phyloP scores from a whole-genome alignment of 148 eudicot genomes.

The Arctostaphylos glauca region DNA sequence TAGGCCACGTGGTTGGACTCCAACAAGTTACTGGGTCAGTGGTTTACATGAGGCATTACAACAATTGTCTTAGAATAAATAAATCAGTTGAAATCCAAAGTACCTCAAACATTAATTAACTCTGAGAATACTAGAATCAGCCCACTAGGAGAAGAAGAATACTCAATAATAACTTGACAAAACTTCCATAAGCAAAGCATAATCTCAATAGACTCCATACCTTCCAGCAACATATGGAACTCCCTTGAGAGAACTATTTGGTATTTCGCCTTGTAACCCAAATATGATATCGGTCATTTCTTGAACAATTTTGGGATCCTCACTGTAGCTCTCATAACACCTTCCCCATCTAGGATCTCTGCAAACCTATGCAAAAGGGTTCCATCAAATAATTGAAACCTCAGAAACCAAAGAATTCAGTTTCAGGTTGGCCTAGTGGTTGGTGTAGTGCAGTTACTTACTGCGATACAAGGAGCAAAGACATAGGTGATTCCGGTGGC shows the following conservation, averaged over 20 bases:
- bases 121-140: background rate
- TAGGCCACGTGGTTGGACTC: no score
- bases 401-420: background rate
- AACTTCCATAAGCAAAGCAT: background rate
- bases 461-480: slow-evolving; percentile 86
- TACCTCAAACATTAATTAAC: background rate
- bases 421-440: slow-evolving; percentile 1
- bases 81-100: background rate
- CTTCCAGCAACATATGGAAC: slow-evolving; percentile 68
- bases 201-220: slow-evolving; percentile 36
- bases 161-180: background rate
- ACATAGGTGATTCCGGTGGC: slow-evolving; percentile 74
- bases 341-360: slow-evolving; percentile 94
- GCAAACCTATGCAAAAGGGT: slow-evolving; percentile 52
- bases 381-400: slow-evolving; percentile 11
- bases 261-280: slow-evolving; percentile 73
- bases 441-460: slow-evolving; percentile 22
- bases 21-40: no score
- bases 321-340: slow-evolving; percentile 86
- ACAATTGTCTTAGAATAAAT: background rate
- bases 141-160: background rate
- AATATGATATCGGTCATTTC: slow-evolving; percentile 69
- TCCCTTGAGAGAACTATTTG: slow-evolving; percentile 46
- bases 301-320: slow-evolving; percentile 68
- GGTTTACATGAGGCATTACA: no score